These are phyloP conservation scores for Mucor saturninus DNA, from an alignment of 371 early-diverging fungal species.

Conservation along the genomic window DNA sequence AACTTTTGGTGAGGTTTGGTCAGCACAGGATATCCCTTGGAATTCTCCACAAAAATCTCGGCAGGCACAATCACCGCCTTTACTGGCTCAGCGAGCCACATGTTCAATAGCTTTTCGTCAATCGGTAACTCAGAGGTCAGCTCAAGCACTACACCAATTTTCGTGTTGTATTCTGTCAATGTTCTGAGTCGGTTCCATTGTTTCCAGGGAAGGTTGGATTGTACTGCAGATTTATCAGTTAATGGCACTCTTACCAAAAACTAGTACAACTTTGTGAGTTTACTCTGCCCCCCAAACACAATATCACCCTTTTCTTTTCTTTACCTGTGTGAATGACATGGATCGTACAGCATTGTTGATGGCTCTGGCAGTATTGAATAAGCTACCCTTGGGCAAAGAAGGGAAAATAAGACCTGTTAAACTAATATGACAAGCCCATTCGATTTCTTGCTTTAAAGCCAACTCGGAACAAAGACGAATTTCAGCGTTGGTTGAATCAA, in stretches of 20 bases:
- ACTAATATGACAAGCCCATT: conserved; percentile 78
- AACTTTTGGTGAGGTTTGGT: conserved; percentile 77
- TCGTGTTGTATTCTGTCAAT: conserved; percentile 58
- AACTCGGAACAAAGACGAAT: conserved; percentile 65
- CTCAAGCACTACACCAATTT: conserved; percentile 69
- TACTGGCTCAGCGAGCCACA: conserved; percentile 92
- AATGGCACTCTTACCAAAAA: conserved; percentile 46
- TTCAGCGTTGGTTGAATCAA: conserved; percentile 59
- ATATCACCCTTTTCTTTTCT: conserved; percentile 4
- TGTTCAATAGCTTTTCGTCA: conserved; percentile 53
- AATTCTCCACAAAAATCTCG: conserved; percentile 74
- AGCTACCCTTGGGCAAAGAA: conserved; percentile 34
- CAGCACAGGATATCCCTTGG: conserved; percentile 88
- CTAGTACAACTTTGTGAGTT: conserved; percentile 3
- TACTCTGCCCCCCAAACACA: not conserved
- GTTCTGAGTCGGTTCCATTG: conserved; percentile 73
- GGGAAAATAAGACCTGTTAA: conserved; percentile 64
- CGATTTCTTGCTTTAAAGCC: conserved; percentile 70
- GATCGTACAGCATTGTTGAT: conserved; percentile 51
- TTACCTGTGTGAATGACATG: conserved; percentile 56
- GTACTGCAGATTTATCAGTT: conserved; percentile 35
- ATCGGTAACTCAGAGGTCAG: conserved; percentile 62
- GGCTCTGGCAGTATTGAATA: conserved; percentile 64
- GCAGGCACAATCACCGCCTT: conserved; percentile 74
- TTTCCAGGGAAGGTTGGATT: conserved; percentile 55